Conservation (phyloP, 768 basidiomycete genomes). For the Rhodosporidiobolus odoratus region DNA sequence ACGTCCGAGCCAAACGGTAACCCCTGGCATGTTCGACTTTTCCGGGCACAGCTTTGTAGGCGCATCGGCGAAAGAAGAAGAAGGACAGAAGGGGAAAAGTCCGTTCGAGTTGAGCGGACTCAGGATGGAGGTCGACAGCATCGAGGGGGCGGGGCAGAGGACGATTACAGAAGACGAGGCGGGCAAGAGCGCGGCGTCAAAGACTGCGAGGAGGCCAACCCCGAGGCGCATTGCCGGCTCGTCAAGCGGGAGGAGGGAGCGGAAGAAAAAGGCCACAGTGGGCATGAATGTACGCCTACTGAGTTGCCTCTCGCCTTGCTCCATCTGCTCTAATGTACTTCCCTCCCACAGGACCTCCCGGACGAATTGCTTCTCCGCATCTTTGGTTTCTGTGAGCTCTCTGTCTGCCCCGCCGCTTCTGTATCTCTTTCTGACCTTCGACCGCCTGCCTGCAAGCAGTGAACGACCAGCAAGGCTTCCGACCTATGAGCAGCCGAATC, state of each 20-base stretch:
- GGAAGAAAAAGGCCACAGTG: background rate
- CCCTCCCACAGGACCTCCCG: conserved; percentile 4
- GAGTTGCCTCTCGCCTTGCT: background rate
- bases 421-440: background rate
- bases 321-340: background rate
- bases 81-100: too few relatives aligned
- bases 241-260: background rate
- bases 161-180: too few relatives aligned
- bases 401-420: background rate
- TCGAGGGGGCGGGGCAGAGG: too few relatives aligned
- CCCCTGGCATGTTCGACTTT: too few relatives aligned
- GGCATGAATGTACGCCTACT: background rate
- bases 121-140: background rate
- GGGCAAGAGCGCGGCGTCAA: background rate
- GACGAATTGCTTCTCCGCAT: conserved; percentile 24
- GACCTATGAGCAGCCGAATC: background rate
- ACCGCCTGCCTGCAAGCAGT: background rate
- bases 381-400: conserved; percentile 5
- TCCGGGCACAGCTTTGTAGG: background rate
- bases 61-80: background rate
- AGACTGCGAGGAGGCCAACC: background rate
- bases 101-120: background rate
- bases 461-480: conserved; percentile 18
- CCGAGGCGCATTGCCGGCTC: too few relatives aligned
- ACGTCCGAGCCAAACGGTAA: background rate